Conservation (phyloP, 352 stramenopile genomes). For the Phytopythium mirpurense region DNA sequence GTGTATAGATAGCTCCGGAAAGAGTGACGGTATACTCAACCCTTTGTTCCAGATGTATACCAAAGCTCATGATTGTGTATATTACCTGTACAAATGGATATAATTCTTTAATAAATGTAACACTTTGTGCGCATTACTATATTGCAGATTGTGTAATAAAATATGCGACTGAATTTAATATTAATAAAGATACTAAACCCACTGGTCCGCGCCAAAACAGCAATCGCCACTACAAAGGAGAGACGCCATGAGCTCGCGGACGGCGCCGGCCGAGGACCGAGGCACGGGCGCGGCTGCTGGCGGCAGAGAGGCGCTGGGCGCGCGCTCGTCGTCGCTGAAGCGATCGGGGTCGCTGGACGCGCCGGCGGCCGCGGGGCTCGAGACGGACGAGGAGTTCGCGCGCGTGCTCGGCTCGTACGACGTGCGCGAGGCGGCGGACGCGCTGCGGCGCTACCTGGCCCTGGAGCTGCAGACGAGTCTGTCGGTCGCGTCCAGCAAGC, state of each 20-base stretch:
- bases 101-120: too few relatives aligned
- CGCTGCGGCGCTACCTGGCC: conserved; percentile 60
- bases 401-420: conserved; percentile 63
- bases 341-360: conserved; percentile 13
- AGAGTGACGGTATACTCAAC: too few relatives aligned
- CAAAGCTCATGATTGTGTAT: too few relatives aligned
- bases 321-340: conserved; percentile 5
- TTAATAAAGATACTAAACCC: too few relatives aligned
- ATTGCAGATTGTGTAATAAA: too few relatives aligned
- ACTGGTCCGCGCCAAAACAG: conserved; percentile 1
- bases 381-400: conserved; percentile 72
- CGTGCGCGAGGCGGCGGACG: conserved; percentile 45
- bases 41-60: too few relatives aligned
- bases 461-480: conserved; percentile 67
- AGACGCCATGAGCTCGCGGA: not conserved
- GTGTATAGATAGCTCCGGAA: too few relatives aligned
- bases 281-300: not conserved
- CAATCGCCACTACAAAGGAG: not conserved
- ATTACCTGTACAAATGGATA: not conserved
- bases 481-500: conserved; percentile 51
- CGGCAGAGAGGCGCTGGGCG: not conserved
- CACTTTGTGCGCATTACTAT: too few relatives aligned
- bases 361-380: conserved; percentile 29
- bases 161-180: too few relatives aligned
- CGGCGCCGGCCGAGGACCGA: not conserved